Percentiles rank a stretch among this genome's conserved stretches.
phyloP scores from a whole-genome alignment of 108 stramenopile species.

The Stephanodiscus triporus region DNA sequence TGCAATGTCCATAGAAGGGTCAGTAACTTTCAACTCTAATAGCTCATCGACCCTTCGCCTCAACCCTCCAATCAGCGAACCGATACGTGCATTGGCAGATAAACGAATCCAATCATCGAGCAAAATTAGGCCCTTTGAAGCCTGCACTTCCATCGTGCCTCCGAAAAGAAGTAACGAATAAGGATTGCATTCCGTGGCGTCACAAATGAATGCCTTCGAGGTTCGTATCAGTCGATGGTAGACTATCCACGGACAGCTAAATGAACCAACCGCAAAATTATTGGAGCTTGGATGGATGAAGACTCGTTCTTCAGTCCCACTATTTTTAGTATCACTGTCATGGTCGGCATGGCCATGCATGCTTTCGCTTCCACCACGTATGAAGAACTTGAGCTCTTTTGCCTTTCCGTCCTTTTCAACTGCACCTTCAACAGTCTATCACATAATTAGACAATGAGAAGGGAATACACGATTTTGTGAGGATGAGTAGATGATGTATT shows the following conservation, averaged over 20 bases:
- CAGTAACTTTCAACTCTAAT: slow-evolving; percentile 60
- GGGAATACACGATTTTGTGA: background rate
- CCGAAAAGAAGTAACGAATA: slow-evolving; percentile 93
- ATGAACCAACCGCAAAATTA: slow-evolving; percentile 79
- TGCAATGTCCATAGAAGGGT: slow-evolving; percentile 68
- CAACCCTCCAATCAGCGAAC: slow-evolving; percentile 87
- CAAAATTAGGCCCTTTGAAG: slow-evolving; percentile 74
- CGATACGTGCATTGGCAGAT: slow-evolving; percentile 88
- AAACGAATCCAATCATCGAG: slow-evolving; percentile 83
- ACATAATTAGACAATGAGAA: background rate
- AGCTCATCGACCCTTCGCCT: slow-evolving; percentile 77
- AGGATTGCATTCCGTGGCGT: slow-evolving; percentile 89
- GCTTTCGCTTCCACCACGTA: slow-evolving; percentile 20
- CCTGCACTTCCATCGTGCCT: slow-evolving; percentile 85
- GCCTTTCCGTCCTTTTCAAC: slow-evolving; percentile 37
- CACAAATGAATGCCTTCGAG: slow-evolving; percentile 87
- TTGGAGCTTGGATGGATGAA: slow-evolving; percentile 91
- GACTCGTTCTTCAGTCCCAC: slow-evolving; percentile 76
- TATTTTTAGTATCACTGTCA: background rate
- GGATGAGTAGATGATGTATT: background rate
- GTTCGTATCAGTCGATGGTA: slow-evolving; percentile 89
- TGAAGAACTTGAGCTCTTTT: slow-evolving; percentile 14
- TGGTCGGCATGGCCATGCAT: slow-evolving; percentile 19
- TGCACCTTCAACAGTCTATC: slow-evolving; percentile 74
- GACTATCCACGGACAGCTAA: slow-evolving; percentile 93